Evolutionary conservation across 139 green algal species (phyloP), one percentile per base, ranked within the genome.

Genomic region (Mesotaenium endlicherianum): DNA sequence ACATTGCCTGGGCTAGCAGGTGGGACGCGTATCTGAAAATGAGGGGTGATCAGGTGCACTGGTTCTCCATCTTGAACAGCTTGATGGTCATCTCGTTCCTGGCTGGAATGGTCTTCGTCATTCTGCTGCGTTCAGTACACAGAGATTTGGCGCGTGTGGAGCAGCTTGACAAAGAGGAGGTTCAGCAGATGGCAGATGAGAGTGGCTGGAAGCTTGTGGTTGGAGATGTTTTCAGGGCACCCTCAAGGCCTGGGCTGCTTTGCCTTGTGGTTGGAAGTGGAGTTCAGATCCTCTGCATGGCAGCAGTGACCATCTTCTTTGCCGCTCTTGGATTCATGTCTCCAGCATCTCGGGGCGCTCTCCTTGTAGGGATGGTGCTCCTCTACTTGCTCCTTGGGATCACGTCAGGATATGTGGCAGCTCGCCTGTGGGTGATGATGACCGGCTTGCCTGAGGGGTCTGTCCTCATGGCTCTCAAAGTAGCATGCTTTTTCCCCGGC

Each of bases 11-110:
- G 95, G 92, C 94, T 5, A 93, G 86, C 0, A 92, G 95, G 43
- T 98, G 95, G 95, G 95, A 98, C 80, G 92, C 94, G 0, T 98
- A 98, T 86, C 93, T 98, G 84, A 91, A 92, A 70, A 98, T 98
- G 95, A 93, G 40, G 26, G 87, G 72, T 40, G 83, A 89, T 20
- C 64, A 84, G 55, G 91, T 98, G 42, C 95, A 98, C 91, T 98
- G 95, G 95, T 97, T 98, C 90, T 93, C 87, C 85, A 98, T 98
- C 89, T 81, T 98, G 30, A 98, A 98, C 92, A 93, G 82, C n/a
- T 71, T 97, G 70, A 93, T 98, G 87, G 94, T 98, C 36, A 93
- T 98, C 70, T 72, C 97, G 76, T 94, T 98, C 64, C 97, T 98
- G 93, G 93, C 92, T 36, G 82, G 82, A 26, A 85, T 85, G 82